phyloP scores from a whole-genome alignment of 106 monocot genomes.

The Cymbidium sinense region DNA sequence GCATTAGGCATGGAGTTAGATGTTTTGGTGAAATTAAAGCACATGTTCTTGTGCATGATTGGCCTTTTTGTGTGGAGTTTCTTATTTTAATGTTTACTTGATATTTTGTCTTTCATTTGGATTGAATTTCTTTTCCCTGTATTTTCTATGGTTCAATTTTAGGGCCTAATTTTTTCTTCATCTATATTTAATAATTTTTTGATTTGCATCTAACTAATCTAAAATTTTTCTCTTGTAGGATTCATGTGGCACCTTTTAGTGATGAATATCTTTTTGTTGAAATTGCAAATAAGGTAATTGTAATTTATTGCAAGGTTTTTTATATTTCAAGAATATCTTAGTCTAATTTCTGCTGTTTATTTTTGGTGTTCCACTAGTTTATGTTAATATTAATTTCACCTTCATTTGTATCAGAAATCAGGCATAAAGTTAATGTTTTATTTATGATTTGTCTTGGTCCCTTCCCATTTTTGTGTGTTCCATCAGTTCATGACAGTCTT shows the following conservation, averaged over 20 bases:
- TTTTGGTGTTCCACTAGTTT: not conserved
- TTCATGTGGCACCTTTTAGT: slow-evolving; percentile 96
- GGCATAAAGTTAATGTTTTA: not conserved
- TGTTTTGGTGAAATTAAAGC: not conserved
- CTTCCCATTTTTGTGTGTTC: too few relatives aligned
- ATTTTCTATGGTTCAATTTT: not conserved
- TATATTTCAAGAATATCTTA: not conserved
- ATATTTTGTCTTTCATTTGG: not conserved
- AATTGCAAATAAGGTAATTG: slow-evolving; percentile 93
- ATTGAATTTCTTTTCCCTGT: not conserved
- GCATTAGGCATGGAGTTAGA: not conserved
- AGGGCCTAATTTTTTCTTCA: not conserved
- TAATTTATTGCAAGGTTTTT: not conserved
- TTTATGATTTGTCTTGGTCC: not conserved
- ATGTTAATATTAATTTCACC: not conserved
- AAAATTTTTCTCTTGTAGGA: slow-evolving; percentile 51
- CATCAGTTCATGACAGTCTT: too few relatives aligned
- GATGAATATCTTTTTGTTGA: slow-evolving; percentile 98
- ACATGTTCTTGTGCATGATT: not conserved
- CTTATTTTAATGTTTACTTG: not conserved
- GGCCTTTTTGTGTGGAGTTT: not conserved
- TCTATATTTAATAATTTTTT: not conserved
- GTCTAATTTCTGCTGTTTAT: not conserved
- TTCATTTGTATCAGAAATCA: not conserved
- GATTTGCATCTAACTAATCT: slow-evolving; percentile 7